These are phyloP conservation scores for Pachysandra terminalis DNA, from an alignment of 164 flowering plant genomes.

Conservation along the genomic window DNA sequence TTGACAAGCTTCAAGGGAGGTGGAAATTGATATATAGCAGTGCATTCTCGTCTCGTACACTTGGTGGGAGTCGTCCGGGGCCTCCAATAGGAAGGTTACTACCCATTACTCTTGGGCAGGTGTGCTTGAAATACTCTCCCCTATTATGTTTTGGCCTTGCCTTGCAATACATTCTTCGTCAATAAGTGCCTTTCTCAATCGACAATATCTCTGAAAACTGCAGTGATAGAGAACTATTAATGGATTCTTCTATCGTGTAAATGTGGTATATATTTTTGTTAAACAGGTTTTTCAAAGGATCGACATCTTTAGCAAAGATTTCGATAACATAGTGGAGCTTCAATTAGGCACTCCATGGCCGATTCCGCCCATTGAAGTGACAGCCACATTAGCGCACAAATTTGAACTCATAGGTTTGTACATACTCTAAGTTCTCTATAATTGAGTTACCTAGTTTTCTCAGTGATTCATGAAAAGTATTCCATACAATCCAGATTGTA, in stretches of 20 bases:
- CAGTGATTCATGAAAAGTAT: neutral
- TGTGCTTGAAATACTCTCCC: slow-evolving; percentile 8
- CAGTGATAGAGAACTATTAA: neutral
- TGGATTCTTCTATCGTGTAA: neutral
- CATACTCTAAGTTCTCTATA: neutral
- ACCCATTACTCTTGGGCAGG: slow-evolving; percentile 95
- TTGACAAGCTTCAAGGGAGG: slow-evolving; percentile 84
- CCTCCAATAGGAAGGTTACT: slow-evolving; percentile 89
- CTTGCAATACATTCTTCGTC: neutral
- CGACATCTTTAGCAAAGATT: slow-evolving; percentile 84
- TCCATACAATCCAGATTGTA: neutral
- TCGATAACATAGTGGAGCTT: slow-evolving; percentile 91
- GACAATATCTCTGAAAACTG: neutral
- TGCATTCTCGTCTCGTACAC: slow-evolving; percentile 88
- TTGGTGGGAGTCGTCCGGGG: slow-evolving; percentile 97
- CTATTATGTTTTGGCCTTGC: neutral
- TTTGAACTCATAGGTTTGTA: slow-evolving; percentile 81
- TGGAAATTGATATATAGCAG: slow-evolving; percentile 94
- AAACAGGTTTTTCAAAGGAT: slow-evolving; percentile 90
- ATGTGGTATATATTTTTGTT: slow-evolving; percentile 1
- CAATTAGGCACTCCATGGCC: slow-evolving; percentile 96
- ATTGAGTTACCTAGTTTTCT: neutral
- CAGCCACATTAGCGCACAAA: slow-evolving; percentile 94
- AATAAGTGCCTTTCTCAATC: neutral
- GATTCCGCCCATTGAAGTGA: slow-evolving; percentile 69